Evolutionary conservation across 345 rosid genomes (phyloP).

Genomic region (Stellera chamaejasme): DNA sequence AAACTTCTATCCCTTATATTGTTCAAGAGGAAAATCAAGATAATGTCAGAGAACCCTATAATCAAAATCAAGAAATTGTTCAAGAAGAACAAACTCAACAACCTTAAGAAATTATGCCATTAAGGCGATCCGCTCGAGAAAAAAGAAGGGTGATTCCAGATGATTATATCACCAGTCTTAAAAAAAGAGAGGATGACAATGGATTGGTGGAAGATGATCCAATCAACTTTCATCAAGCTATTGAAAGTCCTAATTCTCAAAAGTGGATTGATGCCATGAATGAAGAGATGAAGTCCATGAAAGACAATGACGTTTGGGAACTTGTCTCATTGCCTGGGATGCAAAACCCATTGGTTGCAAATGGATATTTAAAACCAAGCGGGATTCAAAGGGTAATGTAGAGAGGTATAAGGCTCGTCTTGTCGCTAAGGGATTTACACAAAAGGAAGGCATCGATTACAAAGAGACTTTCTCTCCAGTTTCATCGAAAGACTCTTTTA

Average conservation of each 20-base stretch:
- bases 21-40: not conserved
- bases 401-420: no score
- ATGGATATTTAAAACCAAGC: conserved; percentile 2
- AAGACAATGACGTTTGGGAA: conserved; percentile 4
- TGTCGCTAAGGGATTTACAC: no score
- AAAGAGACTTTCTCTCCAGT: no score
- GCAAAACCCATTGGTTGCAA: conserved; percentile 5
- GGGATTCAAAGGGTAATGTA: conserved; percentile 5
- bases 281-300: not conserved
- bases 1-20: not conserved
- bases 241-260: conserved; percentile 4
- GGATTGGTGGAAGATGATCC: conserved; percentile 1
- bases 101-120: not conserved
- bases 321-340: not conserved
- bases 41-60: not conserved
- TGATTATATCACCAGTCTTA: not conserved
- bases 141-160: not conserved
- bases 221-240: conserved; percentile 4
- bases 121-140: not conserved
- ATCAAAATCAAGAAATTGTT: not conserved
- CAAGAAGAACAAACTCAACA: conserved; percentile 2
- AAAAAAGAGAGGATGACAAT: not conserved
- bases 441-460: no score
- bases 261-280: conserved; percentile 6
- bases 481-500: no score